A percentile compares a stretch with the other conserved stretches of the same genome.
Evolutionary conservation across 2,329 filamentous ascomycete species (phyloP).

Genomic region (Neonectria punicea): DNA sequence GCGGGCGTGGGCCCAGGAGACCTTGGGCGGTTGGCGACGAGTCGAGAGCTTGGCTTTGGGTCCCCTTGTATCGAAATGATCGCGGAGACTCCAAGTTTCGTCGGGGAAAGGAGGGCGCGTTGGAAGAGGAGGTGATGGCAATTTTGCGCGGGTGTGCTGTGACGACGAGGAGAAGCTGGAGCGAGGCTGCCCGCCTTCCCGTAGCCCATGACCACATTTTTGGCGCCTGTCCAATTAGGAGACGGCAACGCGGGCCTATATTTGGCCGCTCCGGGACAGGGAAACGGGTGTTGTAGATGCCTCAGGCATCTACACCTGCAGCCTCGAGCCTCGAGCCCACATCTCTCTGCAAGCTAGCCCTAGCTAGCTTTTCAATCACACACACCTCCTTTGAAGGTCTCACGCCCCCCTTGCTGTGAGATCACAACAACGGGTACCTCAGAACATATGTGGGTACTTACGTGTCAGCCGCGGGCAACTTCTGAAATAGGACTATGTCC

Average conservation of each 20-base stretch:
- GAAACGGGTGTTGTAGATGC: slow-evolving; percentile 6
- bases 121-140: slow-evolving; percentile 23
- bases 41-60: slow-evolving; percentile 18
- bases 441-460: neutral
- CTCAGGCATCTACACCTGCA: too few species aligned
- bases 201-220: slow-evolving; percentile 46
- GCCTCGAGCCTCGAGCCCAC: too few species aligned
- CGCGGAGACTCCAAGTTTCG: neutral
- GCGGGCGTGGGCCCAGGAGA: slow-evolving; percentile 17
- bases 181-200: slow-evolving; percentile 47
- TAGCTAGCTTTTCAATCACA: too few species aligned
- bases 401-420: too few species aligned
- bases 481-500: neutral
- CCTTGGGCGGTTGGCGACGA: slow-evolving; percentile 5
- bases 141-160: slow-evolving; percentile 41
- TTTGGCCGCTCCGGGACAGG: slow-evolving; percentile 36
- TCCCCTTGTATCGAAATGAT: slow-evolving; percentile 1
- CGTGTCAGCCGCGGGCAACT: neutral
- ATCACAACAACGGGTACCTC: slow-evolving; percentile 14
- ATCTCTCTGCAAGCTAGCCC: too few species aligned
- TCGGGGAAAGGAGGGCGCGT: slow-evolving; percentile 23
- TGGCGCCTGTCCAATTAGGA: slow-evolving; percentile 33
- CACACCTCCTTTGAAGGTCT: too few species aligned
- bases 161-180: slow-evolving; percentile 42
- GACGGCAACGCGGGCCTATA: slow-evolving; percentile 28